Conservation (phyloP, 1,284 basidiomycete species). For the Vanrija pseudolonga region DNA sequence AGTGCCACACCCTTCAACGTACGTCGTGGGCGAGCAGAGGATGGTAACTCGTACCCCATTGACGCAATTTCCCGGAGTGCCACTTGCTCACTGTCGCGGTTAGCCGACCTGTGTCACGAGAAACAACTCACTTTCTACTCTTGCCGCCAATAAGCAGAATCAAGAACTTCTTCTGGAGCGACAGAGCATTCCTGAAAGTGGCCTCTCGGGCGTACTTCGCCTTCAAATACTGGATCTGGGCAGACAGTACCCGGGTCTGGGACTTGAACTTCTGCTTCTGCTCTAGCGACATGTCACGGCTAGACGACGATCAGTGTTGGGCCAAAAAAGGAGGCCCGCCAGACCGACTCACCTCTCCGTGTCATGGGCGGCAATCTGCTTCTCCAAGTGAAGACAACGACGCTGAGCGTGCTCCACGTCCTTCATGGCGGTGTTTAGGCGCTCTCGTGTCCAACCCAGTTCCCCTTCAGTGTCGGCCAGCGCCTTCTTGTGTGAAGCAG, state of each 20-base stretch:
- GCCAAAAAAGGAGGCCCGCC: not conserved
- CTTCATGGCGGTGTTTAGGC: constrained; percentile 8
- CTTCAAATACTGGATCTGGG: constrained; percentile 82
- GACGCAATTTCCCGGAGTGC: constrained; percentile 72
- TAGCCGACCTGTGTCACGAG: not conserved
- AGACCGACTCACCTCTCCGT: constrained; percentile 19
- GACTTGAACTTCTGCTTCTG: constrained; percentile 34
- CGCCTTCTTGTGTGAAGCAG: not conserved
- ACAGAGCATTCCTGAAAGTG: constrained; percentile 70
- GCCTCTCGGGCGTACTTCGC: constrained; percentile 84
- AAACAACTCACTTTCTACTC: constrained; percentile 65
- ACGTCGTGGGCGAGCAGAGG: constrained; percentile 47
- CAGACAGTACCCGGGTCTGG: constrained; percentile 33
- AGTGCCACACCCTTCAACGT: constrained; percentile 61
- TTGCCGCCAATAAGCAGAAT: constrained; percentile 52
- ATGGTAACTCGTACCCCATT: constrained; percentile 62
- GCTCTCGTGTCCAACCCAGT: constrained; percentile 3
- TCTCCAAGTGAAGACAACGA: constrained; percentile 12
- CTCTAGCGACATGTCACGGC: constrained; percentile 11
- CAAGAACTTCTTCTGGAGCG: constrained; percentile 79
- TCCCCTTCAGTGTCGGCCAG: not conserved
- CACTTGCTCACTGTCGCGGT: constrained; percentile 61
- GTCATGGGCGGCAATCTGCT: constrained; percentile 13
- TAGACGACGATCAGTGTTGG: constrained; percentile 4
- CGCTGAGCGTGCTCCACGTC: constrained; percentile 18